Evolutionary conservation across 1,139 yeast species (phyloP), one percentile per base, ranked within the genome.

Genomic region (Lodderomyces pseudojiufengensis): DNA sequence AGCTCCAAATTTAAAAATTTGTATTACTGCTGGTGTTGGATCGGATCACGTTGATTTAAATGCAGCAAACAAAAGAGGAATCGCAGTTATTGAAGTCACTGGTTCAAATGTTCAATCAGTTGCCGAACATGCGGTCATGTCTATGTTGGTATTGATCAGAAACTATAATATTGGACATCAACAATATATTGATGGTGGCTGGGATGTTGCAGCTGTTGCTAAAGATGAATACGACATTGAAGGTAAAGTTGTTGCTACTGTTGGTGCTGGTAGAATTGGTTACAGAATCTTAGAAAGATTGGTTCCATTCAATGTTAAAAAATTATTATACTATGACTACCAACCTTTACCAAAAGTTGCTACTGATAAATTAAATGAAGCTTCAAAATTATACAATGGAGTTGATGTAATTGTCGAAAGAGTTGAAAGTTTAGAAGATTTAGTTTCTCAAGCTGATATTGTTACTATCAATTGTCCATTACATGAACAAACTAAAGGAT

Each of bases 241-340:
- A 57, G 85, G 76, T 44, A 84, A 84, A 62, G 82, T 78, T 18
- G 65, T 84, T 42, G 84, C 85, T 21, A 83, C 92, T 29, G 84
- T 84, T 45, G 95, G 92, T 41, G 84, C 85, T 29, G 94, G 95
- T 39, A 74, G 94, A 57, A 84, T 84, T 50, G 95, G 94, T 21
- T 80, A 76, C 66, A 73, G 88, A 44, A 84, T 84, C 18, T 67
- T 84, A 54, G 84, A 83, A 59, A 72, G 94, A 55, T 61, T 84
- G 52, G 70, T 76, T 44, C 81, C 94, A 4, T 84, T 84, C 65
- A 79, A 80, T 56, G 85, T 86, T 42, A 78, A 79, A 61, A 83
- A 82, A 55, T 66, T 84, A 50, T 70, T 80, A 42, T 84, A 84
- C 65, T 84, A 68, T 55, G 94, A 84, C 63, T 84, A 84, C 67